phyloP scores from a whole-genome alignment of 2,329 filamentous ascomycete species.

The Coniochaeta sp. region DNA sequence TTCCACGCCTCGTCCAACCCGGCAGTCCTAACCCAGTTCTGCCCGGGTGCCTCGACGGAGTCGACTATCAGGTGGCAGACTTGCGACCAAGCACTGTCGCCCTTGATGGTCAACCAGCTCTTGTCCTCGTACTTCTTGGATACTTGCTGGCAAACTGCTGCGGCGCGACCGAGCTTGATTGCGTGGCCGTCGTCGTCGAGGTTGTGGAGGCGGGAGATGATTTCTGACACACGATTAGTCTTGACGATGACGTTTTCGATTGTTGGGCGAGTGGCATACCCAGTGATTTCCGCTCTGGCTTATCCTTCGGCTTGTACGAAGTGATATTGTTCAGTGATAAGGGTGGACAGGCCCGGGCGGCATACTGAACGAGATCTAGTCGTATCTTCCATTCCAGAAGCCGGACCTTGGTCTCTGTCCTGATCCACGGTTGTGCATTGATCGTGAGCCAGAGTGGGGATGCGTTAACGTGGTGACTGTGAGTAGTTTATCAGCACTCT shows the following conservation, averaged over 20 bases:
- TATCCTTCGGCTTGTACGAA: conserved; percentile 46
- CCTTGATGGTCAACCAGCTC: conserved; percentile 44
- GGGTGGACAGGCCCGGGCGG: conserved; percentile 55
- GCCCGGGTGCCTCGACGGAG: conserved; percentile 44
- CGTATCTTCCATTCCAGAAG: conserved; percentile 79
- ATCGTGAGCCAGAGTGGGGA: conserved; percentile 67
- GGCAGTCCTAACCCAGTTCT: conserved; percentile 51
- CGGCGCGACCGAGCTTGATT: conserved; percentile 64
- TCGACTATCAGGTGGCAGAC: conserved; percentile 56
- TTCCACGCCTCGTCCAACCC: conserved; percentile 63
- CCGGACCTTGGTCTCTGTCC: conserved; percentile 52
- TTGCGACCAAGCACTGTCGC: conserved; percentile 51
- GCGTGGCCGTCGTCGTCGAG: conserved; percentile 73
- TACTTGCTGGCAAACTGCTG: conserved; percentile 54
- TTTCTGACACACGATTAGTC: conserved; percentile 20
- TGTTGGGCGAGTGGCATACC: conserved; percentile 22
- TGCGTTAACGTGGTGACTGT: conserved; percentile 69
- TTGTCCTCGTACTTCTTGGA: conserved; percentile 35
- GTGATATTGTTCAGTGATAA: conserved; percentile 52
- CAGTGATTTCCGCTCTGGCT: conserved; percentile 26
- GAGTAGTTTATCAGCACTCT: conserved; percentile 10
- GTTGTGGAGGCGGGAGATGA: conserved; percentile 37
- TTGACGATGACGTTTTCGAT: not conserved
- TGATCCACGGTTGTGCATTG: conserved; percentile 53
- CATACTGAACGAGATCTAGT: conserved; percentile 66